Base-by-base conservation (phyloP, 768 basidiomycete genomes). In the Russula compacta region DNA sequence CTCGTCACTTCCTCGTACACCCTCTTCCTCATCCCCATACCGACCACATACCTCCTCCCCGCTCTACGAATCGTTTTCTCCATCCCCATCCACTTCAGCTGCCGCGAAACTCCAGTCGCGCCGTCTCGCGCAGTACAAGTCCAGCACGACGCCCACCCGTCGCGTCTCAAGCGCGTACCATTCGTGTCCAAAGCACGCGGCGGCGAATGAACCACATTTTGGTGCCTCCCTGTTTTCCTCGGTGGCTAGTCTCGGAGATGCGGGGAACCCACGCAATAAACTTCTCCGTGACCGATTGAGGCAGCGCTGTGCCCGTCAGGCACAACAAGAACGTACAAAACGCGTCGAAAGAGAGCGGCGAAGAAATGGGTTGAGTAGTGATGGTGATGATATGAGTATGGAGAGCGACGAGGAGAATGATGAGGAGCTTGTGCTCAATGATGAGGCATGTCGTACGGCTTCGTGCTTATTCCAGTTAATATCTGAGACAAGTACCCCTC, bases 241-340 rank as follows among this genome's bases (percentile, higher is more conserved):
- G 19, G 42, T 24, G 33, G 39, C 36, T 17, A 21, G 15, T 19
- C 29, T 53, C 4, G 58, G 51, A 12, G 58, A 59, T 11, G 63
- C 32, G 6, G 63, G 54, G 24, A 47, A 58, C 49, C 47, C 68
- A 14, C 69, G 62, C 36, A 59, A 58, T 38, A 38, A 33, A 15
- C 57, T 70, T 33, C 56, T 71, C 15, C 66, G 70, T 9, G 65
- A 69, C 29, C 64, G 66, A 12, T 67, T 71, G 64, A 63, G 63
- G 52, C 55, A 62, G 11, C 64, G 64, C 17, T 71, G 69, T 46
- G 51, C 67, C 11, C 67, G 64, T 29, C 66, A 65, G 6, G 68
- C 68, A 5, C 56, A 53, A 35, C 55, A 60, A n/a, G 64, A 62
- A 6, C 66, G 68, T 29, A 59, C 59, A 21, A 65, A 64, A 19